Evolutionary conservation across 1,284 basidiomycete genomes (phyloP).

Genomic region (Mycena citricolor): DNA sequence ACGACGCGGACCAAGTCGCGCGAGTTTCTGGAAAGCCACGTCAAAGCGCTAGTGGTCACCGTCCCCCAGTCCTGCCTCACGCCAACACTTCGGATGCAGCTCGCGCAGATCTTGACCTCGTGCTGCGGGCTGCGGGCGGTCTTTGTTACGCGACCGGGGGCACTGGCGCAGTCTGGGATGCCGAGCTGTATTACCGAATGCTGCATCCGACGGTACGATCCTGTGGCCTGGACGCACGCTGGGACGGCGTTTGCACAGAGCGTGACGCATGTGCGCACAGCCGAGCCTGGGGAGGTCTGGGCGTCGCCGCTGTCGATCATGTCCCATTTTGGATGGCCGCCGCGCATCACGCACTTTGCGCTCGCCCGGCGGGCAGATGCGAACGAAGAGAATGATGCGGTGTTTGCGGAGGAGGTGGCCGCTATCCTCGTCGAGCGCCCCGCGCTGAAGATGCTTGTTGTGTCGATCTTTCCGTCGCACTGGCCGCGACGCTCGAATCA

Average conservation of each 20-base stretch:
- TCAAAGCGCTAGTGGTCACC: slow-evolving; percentile 37
- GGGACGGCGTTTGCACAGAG: slow-evolving; percentile 13
- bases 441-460: slow-evolving; percentile 35
- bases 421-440: slow-evolving; percentile 31
- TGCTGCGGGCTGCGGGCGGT: slow-evolving; percentile 18
- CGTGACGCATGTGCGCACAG: slow-evolving; percentile 40
- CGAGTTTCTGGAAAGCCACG: slow-evolving; percentile 32
- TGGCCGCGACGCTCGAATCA: slow-evolving; percentile 20
- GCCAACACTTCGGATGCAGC: slow-evolving; percentile 7
- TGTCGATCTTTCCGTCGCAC: slow-evolving; percentile 33
- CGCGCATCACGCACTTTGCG: slow-evolving; percentile 41
- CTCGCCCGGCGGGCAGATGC: slow-evolving; percentile 40
- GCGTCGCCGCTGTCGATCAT: slow-evolving; percentile 36
- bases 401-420: slow-evolving; percentile 37
- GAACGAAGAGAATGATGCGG: slow-evolving; percentile 42
- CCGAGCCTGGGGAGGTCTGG: slow-evolving; percentile 40
- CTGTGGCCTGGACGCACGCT: too few relatives aligned
- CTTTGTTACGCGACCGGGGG: slow-evolving; percentile 13
- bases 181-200: slow-evolving; percentile 18
- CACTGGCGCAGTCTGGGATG: slow-evolving; percentile 6
- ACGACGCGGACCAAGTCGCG: slow-evolving; percentile 33
- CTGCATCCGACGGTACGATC: slow-evolving; percentile 21
- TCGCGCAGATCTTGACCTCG: slow-evolving; percentile 15
- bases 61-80: slow-evolving; percentile 14
- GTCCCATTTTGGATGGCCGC: slow-evolving; percentile 33